phyloP scores from a whole-genome alignment of 2,329 filamentous ascomycete genomes.

The Xylariaceae sp. region DNA sequence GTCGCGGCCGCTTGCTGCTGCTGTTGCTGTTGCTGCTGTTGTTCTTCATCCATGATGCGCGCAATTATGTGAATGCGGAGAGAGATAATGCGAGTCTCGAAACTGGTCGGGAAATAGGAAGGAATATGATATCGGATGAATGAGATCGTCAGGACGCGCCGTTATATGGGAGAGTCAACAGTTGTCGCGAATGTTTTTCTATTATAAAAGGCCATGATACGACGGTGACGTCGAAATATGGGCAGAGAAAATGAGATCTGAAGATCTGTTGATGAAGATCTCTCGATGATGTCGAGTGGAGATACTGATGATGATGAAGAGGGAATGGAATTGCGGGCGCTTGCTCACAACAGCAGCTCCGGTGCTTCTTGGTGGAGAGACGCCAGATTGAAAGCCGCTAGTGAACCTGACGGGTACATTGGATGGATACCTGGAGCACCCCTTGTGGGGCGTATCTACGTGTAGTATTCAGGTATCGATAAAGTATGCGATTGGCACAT shows the following conservation, averaged over 20 bases:
- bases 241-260: not conserved
- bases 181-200: not conserved
- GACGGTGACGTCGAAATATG: not conserved
- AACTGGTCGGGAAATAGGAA: not conserved
- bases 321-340: not conserved
- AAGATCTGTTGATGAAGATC: not conserved
- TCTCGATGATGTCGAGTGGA: not conserved
- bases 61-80: not conserved
- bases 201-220: not conserved
- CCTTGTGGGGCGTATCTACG: not conserved
- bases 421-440: too few species aligned
- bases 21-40: conserved; percentile 29
- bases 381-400: not conserved
- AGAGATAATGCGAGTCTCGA: not conserved
- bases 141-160: not conserved
- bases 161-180: not conserved
- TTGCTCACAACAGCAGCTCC: not conserved
- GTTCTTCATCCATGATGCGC: conserved; percentile 29
- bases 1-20: conserved; percentile 49
- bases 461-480: not conserved
- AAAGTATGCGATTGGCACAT: not conserved
- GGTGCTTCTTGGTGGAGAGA: not conserved
- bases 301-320: not conserved
- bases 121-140: not conserved
- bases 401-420: too few species aligned